Percentiles rank a stretch among this genome's conserved stretches.
Evolutionary conservation across 2,329 filamentous ascomycete genomes (phyloP).

Genomic region (Ophiostoma populinum): DNA sequence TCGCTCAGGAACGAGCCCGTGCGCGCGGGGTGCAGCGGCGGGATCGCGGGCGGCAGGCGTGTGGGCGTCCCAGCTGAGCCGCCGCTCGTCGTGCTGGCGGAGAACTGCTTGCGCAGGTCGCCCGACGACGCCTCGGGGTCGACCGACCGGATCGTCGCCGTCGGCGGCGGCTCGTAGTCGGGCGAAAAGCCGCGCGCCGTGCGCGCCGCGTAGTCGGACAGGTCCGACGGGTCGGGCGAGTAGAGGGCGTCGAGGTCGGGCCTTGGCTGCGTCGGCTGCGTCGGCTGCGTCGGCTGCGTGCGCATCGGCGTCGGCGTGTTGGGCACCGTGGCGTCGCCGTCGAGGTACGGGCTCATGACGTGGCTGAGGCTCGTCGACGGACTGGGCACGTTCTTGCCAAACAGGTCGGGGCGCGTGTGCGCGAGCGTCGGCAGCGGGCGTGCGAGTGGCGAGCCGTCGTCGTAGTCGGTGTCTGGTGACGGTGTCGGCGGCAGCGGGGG

Average conservation of each 20-base stretch:
- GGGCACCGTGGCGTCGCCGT: conserved; percentile 15
- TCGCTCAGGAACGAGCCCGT: conserved; percentile 34
- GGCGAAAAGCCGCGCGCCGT: conserved; percentile 50
- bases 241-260: too few species aligned
- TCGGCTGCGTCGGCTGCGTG: neutral
- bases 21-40: conserved; percentile 14
- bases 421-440: conserved; percentile 19
- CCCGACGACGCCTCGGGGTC: conserved; percentile 21
- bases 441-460: conserved; percentile 17
- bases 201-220: conserved; percentile 17
- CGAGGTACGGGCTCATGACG: conserved; percentile 74
- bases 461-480: conserved; percentile 7
- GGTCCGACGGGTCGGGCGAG: conserved; percentile 12
- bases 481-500: neutral
- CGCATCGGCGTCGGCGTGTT: neutral
- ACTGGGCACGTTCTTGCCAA: conserved; percentile 28
- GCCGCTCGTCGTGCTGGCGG: conserved; percentile 7
- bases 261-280: too few species aligned
- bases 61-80: conserved; percentile 24
- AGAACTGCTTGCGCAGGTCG: conserved; percentile 3
- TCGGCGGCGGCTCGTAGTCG: conserved; percentile 55
- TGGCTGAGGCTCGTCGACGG: conserved; percentile 67
- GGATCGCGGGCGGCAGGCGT: conserved; percentile 18
- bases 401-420: conserved; percentile 16
- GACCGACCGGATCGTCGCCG: conserved; percentile 53